Base-by-base conservation (phyloP, 805 yeast genomes). In the Zygosaccharomyces pseudorouxii region DNA sequence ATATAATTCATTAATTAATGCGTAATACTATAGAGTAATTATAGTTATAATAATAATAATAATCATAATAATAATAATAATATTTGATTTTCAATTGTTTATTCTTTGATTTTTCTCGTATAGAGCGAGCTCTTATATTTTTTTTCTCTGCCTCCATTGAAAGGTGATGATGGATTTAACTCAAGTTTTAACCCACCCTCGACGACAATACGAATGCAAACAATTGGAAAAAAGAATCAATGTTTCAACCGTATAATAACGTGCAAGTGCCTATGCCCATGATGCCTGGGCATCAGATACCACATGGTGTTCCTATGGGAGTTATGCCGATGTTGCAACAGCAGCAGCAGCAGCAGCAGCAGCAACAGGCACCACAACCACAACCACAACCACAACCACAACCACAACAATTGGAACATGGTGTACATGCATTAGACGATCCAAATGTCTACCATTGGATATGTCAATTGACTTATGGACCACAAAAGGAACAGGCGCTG, bases 371-470 rank as follows among this genome's bases (percentile, higher is more conserved):
- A 22, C 39, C 18, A 20, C 41, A 14, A n/a, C 22, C 27, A 42
- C 45, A 23, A 11, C 46, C 41, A 16, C 56, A 45, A 42, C 57
- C 52, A 38, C 53, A 47, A 47, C 50, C 42, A 37, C 48, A 31
- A 27, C 41, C 48, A 38, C 46, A 50, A 28, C 54, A 48, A 16
- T n/a, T 41, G 27, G 44, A 41, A 9, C 44, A 28, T 19, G 44
- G 56, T 1, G 52, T 65, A 18, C 74, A 77, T 49, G 80, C 84
- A 0, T 59, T 80, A 20, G 84, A 81, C 45, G 95, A 89, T 63
- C 87, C 86, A 47, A 86, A 87, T 59, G 92, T 92, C 5, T 88
- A 82, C 65, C 83, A 82, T 51, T 89, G 97, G 96, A 86, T 93
- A 39, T 77, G 84, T 22, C 97, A 93, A 65, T 74, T 92, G 45